Evolutionary conservation across 2,329 filamentous ascomycete species (phyloP), one percentile per base, ranked within the genome.

Genomic region (Leptographium lundbergii): DNA sequence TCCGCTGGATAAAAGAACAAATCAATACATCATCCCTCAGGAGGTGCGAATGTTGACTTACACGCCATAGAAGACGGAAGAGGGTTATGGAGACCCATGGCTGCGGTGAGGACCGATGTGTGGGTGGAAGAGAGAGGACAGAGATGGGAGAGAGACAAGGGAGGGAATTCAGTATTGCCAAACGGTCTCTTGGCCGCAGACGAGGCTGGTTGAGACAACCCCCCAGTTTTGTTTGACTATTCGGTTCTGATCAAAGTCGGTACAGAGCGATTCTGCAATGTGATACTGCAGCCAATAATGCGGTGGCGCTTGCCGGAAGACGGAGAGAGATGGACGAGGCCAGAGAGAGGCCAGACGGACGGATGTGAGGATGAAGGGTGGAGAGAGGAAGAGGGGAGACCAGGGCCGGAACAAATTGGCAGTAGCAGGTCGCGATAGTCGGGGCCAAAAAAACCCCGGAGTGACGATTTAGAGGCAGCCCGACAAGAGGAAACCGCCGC

Each of bases 41-140:
- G 24, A 51, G 24, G 24, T n/a, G 3, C 7, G 27, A 29, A 4
- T 29, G 27, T 55, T 54, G 61, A 81, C 83, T 79, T 80, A 86
- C 83, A 85, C 71, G 81, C 81, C 76, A 86, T 75, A 65, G 81
- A 85, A 69, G 82, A 81, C 69, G 83, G 83, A 61, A 86, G 78
- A 64, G 83, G 83, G 66, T 85, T 86, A 69, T 86, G 77, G 72
- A 86, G 75, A 67, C 83, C 83, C 81, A 86, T 85, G 63, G 19
- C 24, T 29, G 54, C 39, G 34, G 3, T 11, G 42, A 51, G 22
- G 24, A n/a, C 42, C 24, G 29, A 34, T 10, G 11, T 6, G 54
- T 13, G 24, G 34, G 22, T 19, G 36, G 54, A 11, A 36, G 27
- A 42, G 13, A 17, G 53, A 42, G 32, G 29, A 19, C 34, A 36